Percentiles rank a stretch among this genome's conserved stretches.
Conservation (phyloP, 345 rosid species). For the Toxicodendron radicans region DNA sequence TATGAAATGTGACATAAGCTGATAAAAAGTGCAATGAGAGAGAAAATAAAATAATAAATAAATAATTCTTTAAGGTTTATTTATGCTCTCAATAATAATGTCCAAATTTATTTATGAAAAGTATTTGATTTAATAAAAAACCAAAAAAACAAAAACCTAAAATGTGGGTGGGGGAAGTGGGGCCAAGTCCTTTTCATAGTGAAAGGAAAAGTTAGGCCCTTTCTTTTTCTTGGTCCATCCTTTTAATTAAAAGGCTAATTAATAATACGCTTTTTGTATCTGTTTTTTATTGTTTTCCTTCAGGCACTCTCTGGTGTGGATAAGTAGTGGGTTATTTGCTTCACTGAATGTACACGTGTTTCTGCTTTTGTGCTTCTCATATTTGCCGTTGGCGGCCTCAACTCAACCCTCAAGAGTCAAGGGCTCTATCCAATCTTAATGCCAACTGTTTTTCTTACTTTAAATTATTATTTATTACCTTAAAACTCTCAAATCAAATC, state of each 20-base stretch:
- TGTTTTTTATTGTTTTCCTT: neutral
- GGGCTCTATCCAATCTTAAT: no score
- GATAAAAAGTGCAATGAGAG: slow-evolving; percentile 50
- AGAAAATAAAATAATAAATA: slow-evolving; percentile 8
- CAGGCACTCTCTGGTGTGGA: neutral
- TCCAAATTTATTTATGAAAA: no score
- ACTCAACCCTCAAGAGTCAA: no score
- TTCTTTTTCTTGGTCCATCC: slow-evolving; percentile 8
- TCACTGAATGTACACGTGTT: neutral
- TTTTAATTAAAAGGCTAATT: no score
- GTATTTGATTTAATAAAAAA: no score
- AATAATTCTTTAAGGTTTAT: neutral
- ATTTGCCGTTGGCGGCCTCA: neutral
- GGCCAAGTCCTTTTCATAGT: slow-evolving; percentile 50
- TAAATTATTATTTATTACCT: neutral
- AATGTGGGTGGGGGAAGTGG: slow-evolving; percentile 42
- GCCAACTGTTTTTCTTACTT: no score
- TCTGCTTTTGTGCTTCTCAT: neutral
- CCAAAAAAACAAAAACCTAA: no score
- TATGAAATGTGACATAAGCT: slow-evolving; percentile 48
- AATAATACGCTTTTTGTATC: neutral
- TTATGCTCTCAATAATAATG: no score
- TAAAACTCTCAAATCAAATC: neutral
- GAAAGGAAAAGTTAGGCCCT: slow-evolving; percentile 33
- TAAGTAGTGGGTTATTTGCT: no score